phyloP scores from a whole-genome alignment of 1,284 basidiomycete genomes.

The Sutorius eximius region DNA sequence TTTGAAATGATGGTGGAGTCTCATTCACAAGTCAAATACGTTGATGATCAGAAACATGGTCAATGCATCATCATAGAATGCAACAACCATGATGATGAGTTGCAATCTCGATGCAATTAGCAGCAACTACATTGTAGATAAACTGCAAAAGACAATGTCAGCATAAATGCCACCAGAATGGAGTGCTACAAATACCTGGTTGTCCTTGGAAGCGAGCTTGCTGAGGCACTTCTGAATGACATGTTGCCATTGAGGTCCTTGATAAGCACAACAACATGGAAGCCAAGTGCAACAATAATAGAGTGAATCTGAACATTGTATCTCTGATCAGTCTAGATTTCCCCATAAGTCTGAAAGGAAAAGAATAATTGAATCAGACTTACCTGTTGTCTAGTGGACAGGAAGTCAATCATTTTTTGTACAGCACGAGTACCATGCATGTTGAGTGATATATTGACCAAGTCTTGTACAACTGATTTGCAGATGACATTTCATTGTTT shows the following conservation, averaged over 20 bases:
- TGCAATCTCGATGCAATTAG: constrained; percentile 98
- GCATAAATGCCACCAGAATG: background rate
- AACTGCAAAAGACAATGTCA: constrained; percentile 54
- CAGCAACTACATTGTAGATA: constrained; percentile 99
- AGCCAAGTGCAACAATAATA: constrained; percentile 93
- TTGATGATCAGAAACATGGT: constrained; percentile 96
- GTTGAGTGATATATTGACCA: constrained; percentile 98
- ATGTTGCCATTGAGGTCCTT: constrained; percentile 99
- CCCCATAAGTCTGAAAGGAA: constrained; percentile 44
- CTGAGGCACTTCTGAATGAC: constrained; percentile 99
- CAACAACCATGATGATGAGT: constrained; percentile 99
- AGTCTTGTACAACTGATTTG: constrained; percentile 94
- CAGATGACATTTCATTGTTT: constrained; percentile 97
- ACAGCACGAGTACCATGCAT: constrained; percentile 99
- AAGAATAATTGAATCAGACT: constrained; percentile 40
- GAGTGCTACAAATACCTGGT: constrained; percentile 62
- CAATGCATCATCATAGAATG: constrained; percentile 97
- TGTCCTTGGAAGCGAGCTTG: constrained; percentile 96
- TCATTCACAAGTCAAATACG: constrained; percentile 97
- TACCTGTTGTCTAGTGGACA: constrained; percentile 92
- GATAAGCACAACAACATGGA: constrained; percentile 98
- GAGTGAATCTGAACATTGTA: constrained; percentile 92
- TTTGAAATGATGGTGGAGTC: constrained; percentile 66
- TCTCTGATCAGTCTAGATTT: constrained; percentile 70
- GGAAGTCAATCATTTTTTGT: constrained; percentile 99